Evolutionary conservation across 2,329 filamentous ascomycete species (phyloP).

Genomic region (Trichoderma sp.): DNA sequence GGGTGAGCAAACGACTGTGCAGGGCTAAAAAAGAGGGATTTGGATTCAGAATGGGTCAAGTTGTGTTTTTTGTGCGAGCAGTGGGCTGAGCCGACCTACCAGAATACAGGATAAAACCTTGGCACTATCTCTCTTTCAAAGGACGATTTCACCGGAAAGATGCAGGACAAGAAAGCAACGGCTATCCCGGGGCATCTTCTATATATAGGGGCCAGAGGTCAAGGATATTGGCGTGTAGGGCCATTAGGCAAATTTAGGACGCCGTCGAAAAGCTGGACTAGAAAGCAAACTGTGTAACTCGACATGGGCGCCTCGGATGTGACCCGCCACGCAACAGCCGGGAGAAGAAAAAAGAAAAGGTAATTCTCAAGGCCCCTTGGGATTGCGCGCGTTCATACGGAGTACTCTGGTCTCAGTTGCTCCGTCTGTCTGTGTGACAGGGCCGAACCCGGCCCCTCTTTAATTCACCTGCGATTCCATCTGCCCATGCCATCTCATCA

Average conservation of each 20-base stretch:
- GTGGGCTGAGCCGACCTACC: not conserved
- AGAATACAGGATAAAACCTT: not conserved
- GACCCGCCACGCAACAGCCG: constrained; percentile 18
- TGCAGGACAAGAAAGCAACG: not conserved
- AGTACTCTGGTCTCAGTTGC: not conserved
- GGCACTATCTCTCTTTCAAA: not conserved
- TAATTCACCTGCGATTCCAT: constrained; percentile 1
- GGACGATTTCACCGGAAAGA: not conserved
- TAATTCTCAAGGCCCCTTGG: not conserved
- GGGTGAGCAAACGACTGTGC: not conserved
- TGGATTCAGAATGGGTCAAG: not conserved
- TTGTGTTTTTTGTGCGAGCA: not conserved
- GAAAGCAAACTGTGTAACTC: not conserved
- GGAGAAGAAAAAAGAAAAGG: constrained; percentile 1
- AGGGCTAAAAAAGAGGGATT: not conserved
- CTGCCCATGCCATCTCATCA: not conserved
- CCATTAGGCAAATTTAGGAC: not conserved
- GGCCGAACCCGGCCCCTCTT: constrained; percentile 17
- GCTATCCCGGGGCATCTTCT: not conserved
- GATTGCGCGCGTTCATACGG: not conserved
- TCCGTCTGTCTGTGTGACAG: constrained; percentile 9
- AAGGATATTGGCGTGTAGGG: not conserved
- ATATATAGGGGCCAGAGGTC: constrained; percentile 1
- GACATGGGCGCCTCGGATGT: not conserved
- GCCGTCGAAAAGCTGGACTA: not conserved